These are phyloP conservation scores for Rubroboletus satanas DNA, from an alignment of 768 basidiomycete genomes.

Conservation along the genomic window DNA sequence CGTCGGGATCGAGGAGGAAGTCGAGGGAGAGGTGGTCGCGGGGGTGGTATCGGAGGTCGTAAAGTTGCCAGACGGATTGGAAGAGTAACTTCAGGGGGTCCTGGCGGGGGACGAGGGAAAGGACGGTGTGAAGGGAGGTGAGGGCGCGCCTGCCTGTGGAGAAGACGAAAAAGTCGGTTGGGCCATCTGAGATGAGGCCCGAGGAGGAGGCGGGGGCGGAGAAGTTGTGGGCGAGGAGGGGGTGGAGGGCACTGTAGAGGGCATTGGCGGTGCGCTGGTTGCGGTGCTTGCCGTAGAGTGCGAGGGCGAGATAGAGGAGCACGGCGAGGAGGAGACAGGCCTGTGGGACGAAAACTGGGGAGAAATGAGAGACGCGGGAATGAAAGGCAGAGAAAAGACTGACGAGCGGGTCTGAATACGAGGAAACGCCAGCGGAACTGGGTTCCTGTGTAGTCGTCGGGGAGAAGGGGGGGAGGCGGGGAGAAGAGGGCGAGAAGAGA, in stretches of 20 bases:
- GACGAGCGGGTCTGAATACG: slow-evolving; percentile 76
- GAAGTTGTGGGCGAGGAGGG: slow-evolving; percentile 69
- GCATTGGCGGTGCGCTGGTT: slow-evolving; percentile 60
- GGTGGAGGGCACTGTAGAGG: slow-evolving; percentile 61
- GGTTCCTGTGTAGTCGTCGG: slow-evolving; percentile 65
- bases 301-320: slow-evolving; percentile 52
- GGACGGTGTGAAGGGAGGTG: slow-evolving; percentile 72
- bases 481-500: slow-evolving; percentile 18
- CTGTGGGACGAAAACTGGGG: slow-evolving; percentile 64
- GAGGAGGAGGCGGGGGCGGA: slow-evolving; percentile 53
- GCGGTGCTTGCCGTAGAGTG: slow-evolving; percentile 53
- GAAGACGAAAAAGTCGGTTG: slow-evolving; percentile 79
- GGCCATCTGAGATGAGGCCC: slow-evolving; percentile 62
- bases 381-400: slow-evolving; percentile 21
- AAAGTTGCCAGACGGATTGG: slow-evolving; percentile 57
- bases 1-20: slow-evolving; percentile 57
- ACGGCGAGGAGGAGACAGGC: slow-evolving; percentile 50
- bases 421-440: slow-evolving; percentile 73
- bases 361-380: not conserved
- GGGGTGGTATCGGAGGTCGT: slow-evolving; percentile 72
- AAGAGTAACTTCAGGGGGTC: slow-evolving; percentile 67
- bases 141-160: slow-evolving; percentile 82
- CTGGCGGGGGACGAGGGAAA: slow-evolving; percentile 78
- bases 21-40: slow-evolving; percentile 72
- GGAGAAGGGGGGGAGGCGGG: slow-evolving; percentile 11